phyloP scores from a whole-genome alignment of 768 basidiomycete genomes.

The Termitomyces sp. region DNA sequence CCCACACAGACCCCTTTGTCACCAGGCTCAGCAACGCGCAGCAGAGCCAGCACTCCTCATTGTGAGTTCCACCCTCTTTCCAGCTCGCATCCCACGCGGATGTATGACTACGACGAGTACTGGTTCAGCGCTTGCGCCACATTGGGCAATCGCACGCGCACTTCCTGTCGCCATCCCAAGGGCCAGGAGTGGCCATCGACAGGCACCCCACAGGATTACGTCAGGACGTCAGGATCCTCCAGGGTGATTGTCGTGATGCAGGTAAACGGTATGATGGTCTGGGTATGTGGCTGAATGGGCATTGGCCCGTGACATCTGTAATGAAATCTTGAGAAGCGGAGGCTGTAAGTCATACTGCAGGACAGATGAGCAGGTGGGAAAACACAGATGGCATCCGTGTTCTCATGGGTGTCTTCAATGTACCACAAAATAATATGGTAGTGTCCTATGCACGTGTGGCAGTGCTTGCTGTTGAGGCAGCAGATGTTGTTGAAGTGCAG shows the following conservation, averaged over 20 bases:
- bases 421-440: not conserved
- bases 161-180: slow-evolving; percentile 22
- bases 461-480: slow-evolving; percentile 15
- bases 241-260: slow-evolving; percentile 53
- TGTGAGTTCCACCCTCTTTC: slow-evolving; percentile 47
- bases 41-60: slow-evolving; percentile 68
- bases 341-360: slow-evolving; percentile 53
- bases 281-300: slow-evolving; percentile 34
- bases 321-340: slow-evolving; percentile 39
- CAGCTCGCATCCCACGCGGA: slow-evolving; percentile 57
- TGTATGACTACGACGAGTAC: slow-evolving; percentile 39
- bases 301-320: slow-evolving; percentile 38
- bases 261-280: slow-evolving; percentile 32
- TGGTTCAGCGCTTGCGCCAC: slow-evolving; percentile 29
- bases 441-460: slow-evolving; percentile 2
- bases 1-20: slow-evolving; percentile 77
- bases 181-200: slow-evolving; percentile 31
- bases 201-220: slow-evolving; percentile 44
- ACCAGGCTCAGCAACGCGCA: slow-evolving; percentile 71
- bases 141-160: slow-evolving; percentile 42
- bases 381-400: slow-evolving; percentile 10
- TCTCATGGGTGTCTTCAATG: not conserved
- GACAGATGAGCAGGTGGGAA: too few species aligned
- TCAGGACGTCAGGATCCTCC: slow-evolving; percentile 45
- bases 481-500: slow-evolving; percentile 25